Evolutionary conservation across 2,329 filamentous ascomycete species (phyloP).

Genomic region (Alternaria conjuncta): DNA sequence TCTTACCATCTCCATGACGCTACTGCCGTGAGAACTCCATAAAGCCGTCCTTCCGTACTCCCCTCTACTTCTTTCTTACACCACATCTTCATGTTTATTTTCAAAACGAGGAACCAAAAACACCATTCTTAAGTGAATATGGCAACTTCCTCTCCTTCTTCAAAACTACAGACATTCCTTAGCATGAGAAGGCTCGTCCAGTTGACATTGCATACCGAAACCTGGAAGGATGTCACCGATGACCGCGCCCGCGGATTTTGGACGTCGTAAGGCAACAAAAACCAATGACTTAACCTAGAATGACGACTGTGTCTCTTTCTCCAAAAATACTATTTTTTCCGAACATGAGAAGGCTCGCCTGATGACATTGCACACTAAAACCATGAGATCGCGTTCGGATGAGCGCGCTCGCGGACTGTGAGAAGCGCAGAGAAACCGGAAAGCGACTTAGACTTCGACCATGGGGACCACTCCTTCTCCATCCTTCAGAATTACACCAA

Average conservation of each 20-base stretch:
- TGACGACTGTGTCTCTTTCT: not conserved
- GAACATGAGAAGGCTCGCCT: too few species aligned
- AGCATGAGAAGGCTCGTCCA: not conserved
- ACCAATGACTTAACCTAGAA: fast-evolving
- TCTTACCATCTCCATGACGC: not conserved
- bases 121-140: too few species aligned
- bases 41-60: not conserved
- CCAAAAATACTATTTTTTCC: too few species aligned
- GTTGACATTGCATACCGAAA: too few species aligned
- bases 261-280: not conserved
- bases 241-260: too few species aligned
- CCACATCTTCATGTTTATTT: not conserved
- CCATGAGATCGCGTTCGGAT: too few species aligned
- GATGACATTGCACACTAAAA: too few species aligned
- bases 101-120: not conserved
- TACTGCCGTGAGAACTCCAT: not conserved
- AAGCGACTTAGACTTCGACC: not conserved
- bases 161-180: too few species aligned
- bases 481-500: too few species aligned
- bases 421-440: not conserved
- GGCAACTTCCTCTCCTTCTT: too few species aligned
- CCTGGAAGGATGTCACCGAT: too few species aligned
- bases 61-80: not conserved
- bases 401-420: not conserved
- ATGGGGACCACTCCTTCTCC: not conserved